These are phyloP conservation scores for Chlorella sorokiniana DNA, from an alignment of 139 green algal genomes.

Conservation along the genomic window DNA sequence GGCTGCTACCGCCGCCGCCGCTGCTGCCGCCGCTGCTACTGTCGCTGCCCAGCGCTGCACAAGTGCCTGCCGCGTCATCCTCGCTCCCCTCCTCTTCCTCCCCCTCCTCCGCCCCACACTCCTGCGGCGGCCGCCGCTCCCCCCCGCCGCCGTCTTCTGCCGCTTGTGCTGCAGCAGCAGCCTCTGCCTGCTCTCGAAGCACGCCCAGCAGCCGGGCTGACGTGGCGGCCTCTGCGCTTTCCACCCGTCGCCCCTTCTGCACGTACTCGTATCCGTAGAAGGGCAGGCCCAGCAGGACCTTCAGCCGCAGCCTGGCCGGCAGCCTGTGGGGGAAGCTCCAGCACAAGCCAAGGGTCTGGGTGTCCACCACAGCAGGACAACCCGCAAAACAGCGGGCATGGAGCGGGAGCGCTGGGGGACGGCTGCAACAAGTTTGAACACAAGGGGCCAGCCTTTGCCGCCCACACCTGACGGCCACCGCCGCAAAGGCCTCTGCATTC, in stretches of 20 bases:
- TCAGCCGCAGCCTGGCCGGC: not conserved
- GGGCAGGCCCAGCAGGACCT: constrained; percentile 56
- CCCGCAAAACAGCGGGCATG: not conserved
- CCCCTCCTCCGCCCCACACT: not conserved
- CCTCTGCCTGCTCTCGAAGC: constrained; percentile 18
- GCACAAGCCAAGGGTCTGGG: not conserved
- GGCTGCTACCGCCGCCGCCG: too few species aligned
- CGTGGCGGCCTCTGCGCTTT: constrained; percentile 18
- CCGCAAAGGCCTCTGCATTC: constrained; percentile 37
- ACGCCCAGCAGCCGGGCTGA: constrained; percentile 20
- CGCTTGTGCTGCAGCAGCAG: not conserved
- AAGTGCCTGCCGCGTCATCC: constrained; percentile 1
- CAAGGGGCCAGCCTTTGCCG: not conserved
- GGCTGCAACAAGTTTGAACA: too few species aligned
- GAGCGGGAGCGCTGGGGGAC: too few species aligned
- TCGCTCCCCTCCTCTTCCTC: constrained; percentile 30
- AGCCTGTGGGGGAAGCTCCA: not conserved
- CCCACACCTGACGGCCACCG: constrained; percentile 14
- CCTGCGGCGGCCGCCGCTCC: not conserved
- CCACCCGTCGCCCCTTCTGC: not conserved
- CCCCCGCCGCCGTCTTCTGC: not conserved
- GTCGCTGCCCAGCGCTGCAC: not conserved
- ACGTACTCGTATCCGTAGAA: constrained; percentile 63
- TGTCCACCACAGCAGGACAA: not conserved
- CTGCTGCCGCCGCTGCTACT: constrained; percentile 48